These are phyloP conservation scores for Termitomyces sp. DNA, from an alignment of 768 basidiomycete genomes.

Conservation along the genomic window DNA sequence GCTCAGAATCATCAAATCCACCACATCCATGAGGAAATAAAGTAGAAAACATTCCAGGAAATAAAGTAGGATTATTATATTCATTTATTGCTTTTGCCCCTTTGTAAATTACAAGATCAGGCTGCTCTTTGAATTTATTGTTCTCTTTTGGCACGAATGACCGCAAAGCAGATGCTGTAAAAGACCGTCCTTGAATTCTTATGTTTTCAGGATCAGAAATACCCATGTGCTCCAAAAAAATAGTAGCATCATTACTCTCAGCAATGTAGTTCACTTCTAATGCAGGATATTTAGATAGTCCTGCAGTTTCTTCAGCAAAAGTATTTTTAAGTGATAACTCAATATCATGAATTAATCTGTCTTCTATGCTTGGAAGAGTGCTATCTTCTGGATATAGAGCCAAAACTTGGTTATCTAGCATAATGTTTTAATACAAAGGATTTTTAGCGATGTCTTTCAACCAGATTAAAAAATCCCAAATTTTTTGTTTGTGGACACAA, in stretches of 20 bases:
- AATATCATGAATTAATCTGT: background rate
- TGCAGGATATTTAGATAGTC: background rate
- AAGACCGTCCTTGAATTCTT: background rate
- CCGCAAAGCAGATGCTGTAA: background rate
- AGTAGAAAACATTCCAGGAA: conserved; percentile 28
- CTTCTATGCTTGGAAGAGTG: too few species aligned
- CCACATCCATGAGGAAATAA: conserved; percentile 39
- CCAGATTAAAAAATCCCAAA: background rate
- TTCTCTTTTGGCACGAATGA: background rate
- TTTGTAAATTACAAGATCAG: background rate
- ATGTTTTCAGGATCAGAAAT: background rate
- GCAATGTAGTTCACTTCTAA: background rate
- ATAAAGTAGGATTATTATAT: conserved; percentile 8
- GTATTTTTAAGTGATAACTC: background rate
- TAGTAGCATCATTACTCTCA: background rate
- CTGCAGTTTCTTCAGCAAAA: background rate
- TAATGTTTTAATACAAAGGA: background rate
- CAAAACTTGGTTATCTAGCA: background rate
- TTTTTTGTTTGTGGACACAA: background rate
- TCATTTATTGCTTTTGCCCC: background rate
- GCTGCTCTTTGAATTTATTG: background rate
- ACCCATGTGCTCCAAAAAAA: background rate
- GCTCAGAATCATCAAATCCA: conserved; percentile 29
- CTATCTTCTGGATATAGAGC: background rate
- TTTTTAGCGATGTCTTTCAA: background rate